Base-by-base conservation (phyloP, 2,329 filamentous ascomycete genomes). In the Harringtonia lauricola region DNA sequence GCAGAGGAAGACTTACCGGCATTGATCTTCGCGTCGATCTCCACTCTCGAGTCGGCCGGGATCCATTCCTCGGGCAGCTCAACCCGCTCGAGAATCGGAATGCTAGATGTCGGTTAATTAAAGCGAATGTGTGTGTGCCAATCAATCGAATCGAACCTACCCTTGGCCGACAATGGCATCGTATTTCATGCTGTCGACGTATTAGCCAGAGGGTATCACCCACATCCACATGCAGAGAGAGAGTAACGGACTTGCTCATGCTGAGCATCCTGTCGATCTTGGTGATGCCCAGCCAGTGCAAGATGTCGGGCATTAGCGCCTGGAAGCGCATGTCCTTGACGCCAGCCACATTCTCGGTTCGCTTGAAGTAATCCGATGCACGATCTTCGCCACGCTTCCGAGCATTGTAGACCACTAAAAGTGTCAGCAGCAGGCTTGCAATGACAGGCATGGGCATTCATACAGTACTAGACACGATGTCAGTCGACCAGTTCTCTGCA, bases 251-350 rank as follows among this genome's bases (percentile, higher is more conserved):
- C 81, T 96, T 94, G 65, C 86, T 94, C 92, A 96, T 96, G 67
- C 86, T 94, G 55, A 95, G 70, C 92, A 96, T 98, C 48, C 89
- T 76, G 62, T 98, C 92, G 58, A 98, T 96, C 72, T 96, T 96
- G 60, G 85, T 92, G 59, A 98, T 95, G 49, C 92, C 92, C 26
- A 98, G 76, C 92, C 92, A 96, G 65, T 96, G 92, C 43, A 96
- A 73, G 52, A 96, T 94, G 61, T 95, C 88, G 29, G 92, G 90
- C 92, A 96, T 96, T 43, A 98, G 71, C 24, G 90, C 90, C 68
- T 96, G 92, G 72, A 96, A 96, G 33, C 92, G 81, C 90, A 96
- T 96, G 54, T 80, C 83, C 63, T 95, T 94, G 52, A 96, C 90
- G 48, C 92, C 92, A 9, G 92, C 92, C 59, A 98, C 94, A 60